A percentile compares a stretch with the other conserved stretches of the same genome.
phyloP scores from a whole-genome alignment of 495 filamentous ascomycete genomes.

The Astrocystis sublimbata region DNA sequence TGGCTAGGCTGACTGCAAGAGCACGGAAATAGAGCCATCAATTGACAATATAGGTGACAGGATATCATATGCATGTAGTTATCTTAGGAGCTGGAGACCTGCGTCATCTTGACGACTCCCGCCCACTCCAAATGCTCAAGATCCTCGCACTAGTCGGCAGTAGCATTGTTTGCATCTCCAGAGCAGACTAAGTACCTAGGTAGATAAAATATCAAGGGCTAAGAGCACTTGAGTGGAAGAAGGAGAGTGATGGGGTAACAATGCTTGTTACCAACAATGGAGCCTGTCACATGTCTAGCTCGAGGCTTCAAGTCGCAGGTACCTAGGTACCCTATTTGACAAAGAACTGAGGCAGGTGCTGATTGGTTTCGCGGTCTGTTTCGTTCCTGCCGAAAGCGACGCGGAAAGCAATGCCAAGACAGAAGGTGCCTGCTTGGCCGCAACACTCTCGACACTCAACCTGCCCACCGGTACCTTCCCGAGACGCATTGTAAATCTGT shows the following conservation, averaged over 20 bases:
- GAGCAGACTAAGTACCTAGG: no score
- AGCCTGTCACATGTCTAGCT: background rate
- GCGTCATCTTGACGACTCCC: constrained; percentile 12
- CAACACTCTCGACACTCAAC: no score
- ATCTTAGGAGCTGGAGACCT: background rate
- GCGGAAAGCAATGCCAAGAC: no score
- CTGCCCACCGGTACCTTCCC: background rate
- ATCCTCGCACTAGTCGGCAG: background rate
- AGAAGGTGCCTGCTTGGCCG: no score
- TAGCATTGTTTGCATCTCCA: no score
- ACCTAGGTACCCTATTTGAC: no score
- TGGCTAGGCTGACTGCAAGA: background rate
- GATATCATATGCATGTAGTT: constrained; percentile 5
- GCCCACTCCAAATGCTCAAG: background rate
- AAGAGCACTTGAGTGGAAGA: no score
- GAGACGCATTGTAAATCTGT: background rate
- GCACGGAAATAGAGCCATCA: background rate
- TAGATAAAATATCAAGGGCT: no score
- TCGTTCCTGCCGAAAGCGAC: background rate
- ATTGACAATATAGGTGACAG: constrained; percentile 8
- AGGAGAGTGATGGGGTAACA: background rate
- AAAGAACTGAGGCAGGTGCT: no score
- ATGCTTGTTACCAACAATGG: background rate
- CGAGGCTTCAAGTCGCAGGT: no score
- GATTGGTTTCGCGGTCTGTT: background rate